Conservation (phyloP, 805 yeast genomes). For the Spathaspora sp. region DNA sequence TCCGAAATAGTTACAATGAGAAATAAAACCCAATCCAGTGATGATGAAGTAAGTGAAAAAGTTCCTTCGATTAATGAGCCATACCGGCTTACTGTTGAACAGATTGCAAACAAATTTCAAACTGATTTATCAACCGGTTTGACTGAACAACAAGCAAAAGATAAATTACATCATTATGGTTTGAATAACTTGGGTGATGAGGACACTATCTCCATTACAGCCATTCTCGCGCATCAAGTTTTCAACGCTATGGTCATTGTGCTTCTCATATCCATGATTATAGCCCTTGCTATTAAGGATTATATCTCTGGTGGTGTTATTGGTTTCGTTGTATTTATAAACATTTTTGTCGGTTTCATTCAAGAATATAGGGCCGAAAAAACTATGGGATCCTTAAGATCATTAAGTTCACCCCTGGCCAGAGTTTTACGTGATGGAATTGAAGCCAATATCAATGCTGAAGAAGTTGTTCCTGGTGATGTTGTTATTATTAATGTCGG, state of each 20-base stretch:
- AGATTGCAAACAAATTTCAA: constrained; percentile 13
- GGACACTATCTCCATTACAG: constrained; percentile 47
- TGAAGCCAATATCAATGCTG: constrained; percentile 55
- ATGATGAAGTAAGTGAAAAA: not conserved
- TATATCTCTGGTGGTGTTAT: constrained; percentile 85
- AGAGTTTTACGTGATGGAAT: constrained; percentile 59
- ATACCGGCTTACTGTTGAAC: constrained; percentile 13
- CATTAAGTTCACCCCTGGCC: constrained; percentile 69
- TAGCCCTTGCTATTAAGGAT: constrained; percentile 69
- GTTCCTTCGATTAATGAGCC: constrained; percentile 8
- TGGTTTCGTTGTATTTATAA: constrained; percentile 60
- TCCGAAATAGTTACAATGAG: not conserved
- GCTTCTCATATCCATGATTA: constrained; percentile 62
- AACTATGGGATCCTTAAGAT: constrained; percentile 71
- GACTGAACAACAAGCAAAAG: constrained; percentile 14
- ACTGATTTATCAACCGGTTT: constrained; percentile 17
- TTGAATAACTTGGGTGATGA: constrained; percentile 61
- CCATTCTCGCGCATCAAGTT: constrained; percentile 61
- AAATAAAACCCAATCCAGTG: not conserved
- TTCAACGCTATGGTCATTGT: constrained; percentile 80
- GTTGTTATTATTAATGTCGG: constrained; percentile 61
- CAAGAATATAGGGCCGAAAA: constrained; percentile 75
- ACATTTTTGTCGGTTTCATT: constrained; percentile 61
- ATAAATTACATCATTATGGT: constrained; percentile 40
- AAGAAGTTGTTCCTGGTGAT: constrained; percentile 72